phyloP scores from a whole-genome alignment of 2,329 filamentous ascomycete genomes.

The Aspergillus clavatus region DNA sequence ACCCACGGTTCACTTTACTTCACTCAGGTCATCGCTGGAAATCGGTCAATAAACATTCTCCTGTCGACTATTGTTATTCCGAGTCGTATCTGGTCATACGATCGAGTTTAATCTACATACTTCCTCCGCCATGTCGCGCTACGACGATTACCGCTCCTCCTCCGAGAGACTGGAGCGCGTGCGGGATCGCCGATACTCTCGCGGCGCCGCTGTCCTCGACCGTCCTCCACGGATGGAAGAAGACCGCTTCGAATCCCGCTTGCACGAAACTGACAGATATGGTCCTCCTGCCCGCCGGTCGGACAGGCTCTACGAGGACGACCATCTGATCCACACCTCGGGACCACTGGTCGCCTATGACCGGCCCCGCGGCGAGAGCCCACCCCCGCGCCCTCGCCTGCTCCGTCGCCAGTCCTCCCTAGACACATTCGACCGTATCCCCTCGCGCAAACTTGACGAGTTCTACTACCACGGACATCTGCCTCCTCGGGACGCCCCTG shows the following conservation, averaged over 20 bases:
- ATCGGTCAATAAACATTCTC: no score
- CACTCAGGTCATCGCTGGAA: conserved; percentile 5
- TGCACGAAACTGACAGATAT: conserved; percentile 39
- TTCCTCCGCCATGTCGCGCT: conserved; percentile 36
- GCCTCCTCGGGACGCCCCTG: conserved; percentile 57
- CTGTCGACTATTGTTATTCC: not conserved
- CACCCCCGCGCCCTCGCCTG: conserved; percentile 60
- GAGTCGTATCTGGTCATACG: conserved; percentile 11
- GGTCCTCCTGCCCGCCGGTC: conserved; percentile 39
- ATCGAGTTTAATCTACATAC: not conserved
- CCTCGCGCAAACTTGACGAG: conserved; percentile 49
- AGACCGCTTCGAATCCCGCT: conserved; percentile 38
- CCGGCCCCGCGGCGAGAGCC: conserved; percentile 53
- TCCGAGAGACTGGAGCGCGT: conserved; percentile 27
- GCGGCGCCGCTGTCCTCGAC: conserved; percentile 33
- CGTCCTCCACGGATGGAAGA: conserved; percentile 35
- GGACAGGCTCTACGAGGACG: conserved; percentile 39
- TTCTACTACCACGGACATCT: conserved; percentile 37
- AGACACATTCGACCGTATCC: conserved; percentile 81
- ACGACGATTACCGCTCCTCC: conserved; percentile 35
- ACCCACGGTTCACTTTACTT: conserved; percentile 30
- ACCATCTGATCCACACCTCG: conserved; percentile 39
- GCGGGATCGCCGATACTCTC: conserved; percentile 36
- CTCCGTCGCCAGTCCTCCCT: conserved; percentile 80
- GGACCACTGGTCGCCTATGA: conserved; percentile 54